Evolutionary conservation across 176 grass and related monocot species (phyloP), one percentile per base, ranked within the genome.

Genomic region (Triticum turgidum): DNA sequence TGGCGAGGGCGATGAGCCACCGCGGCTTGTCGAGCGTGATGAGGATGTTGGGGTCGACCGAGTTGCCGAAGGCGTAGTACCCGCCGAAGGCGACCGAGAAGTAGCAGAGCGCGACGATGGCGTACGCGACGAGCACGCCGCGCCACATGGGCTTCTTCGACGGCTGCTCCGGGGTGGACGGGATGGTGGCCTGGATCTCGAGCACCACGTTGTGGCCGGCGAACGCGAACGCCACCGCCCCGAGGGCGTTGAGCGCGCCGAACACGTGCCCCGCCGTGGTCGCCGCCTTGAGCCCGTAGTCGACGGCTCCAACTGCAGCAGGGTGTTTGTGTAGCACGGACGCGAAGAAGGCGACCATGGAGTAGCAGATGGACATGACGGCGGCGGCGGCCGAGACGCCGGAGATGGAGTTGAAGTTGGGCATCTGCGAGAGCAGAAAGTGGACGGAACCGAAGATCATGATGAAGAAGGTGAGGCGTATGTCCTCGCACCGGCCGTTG

Each of bases 121-220:
- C 1, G 73, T 94, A 94, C 1, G 93, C 93, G 4, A 81, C 73
- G 0, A 94, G 0, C 3, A 82, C 82, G 11, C 93, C 93, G 25
- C 22, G 65, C 93, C 93, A 94, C 93, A 94, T 94, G 32, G 93
- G 82, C 49, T 83, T 88, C 87, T 94, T 94, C 0, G 90, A 94
- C 0, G 90, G 93, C 27, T 27, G 34, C 34, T 35, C 34, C 34
- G 34, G 88, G 5, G 88, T 82, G 14, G 93, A 95, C 3, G 88
- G 93, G 17, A 95, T 92, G 37, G 88, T 90, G 17, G 93, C 88
- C 65, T 95, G 93, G 79, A 95, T 95, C 79, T 95, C 93, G 8
- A 95, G 80, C 20, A 92, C 93, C 1, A 95, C 93, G 13, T 87
- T 92, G 76, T 95, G 93, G 18, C 93, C 93, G 0, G 93, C 91